phyloP scores from a whole-genome alignment of 768 basidiomycete species.

The Symmetrospora coprosmae region DNA sequence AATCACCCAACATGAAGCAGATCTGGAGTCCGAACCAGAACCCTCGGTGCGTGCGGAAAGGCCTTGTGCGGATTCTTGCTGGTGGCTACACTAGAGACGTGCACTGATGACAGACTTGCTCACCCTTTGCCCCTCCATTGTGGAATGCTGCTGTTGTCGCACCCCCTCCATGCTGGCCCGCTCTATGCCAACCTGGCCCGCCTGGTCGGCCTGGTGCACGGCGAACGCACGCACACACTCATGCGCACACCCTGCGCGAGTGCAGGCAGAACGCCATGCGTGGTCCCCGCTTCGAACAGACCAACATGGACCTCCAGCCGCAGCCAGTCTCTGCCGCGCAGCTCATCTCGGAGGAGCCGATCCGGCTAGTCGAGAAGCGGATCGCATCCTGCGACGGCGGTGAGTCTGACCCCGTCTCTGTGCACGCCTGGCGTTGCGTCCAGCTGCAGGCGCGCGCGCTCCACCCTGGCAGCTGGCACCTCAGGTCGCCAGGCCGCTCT shows the following conservation, averaged over 20 bases:
- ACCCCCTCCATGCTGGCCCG: background rate
- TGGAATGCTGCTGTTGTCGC: too few species aligned
- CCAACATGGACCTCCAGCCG: conserved; percentile 70
- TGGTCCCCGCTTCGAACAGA: conserved; percentile 84
- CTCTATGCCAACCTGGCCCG: too few species aligned
- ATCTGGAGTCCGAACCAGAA: conserved; percentile 79
- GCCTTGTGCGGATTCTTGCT: background rate
- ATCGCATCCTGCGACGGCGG: conserved; percentile 92
- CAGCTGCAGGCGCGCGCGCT: too few species aligned
- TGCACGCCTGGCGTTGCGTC: conserved; percentile 2
- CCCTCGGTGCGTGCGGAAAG: conserved; percentile 44
- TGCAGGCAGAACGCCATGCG: conserved; percentile 37
- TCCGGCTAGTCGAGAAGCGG: conserved; percentile 62
- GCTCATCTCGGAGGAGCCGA: conserved; percentile 69
- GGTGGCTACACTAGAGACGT: conserved; percentile 37
- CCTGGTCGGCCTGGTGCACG: too few species aligned
- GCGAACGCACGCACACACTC: too few species aligned
- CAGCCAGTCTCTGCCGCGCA: conserved; percentile 81
- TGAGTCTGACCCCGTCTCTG: conserved; percentile 40
- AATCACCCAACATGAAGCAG: conserved; percentile 66
- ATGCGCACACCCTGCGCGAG: too few species aligned
- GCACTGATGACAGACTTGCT: too few species aligned
- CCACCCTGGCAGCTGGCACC: too few species aligned
- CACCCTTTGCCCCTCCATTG: background rate
- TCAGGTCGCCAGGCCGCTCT: too few species aligned